Evolutionary conservation across 148 eudicot species (phyloP).

Genomic region (Hydrangea macrophylla): DNA sequence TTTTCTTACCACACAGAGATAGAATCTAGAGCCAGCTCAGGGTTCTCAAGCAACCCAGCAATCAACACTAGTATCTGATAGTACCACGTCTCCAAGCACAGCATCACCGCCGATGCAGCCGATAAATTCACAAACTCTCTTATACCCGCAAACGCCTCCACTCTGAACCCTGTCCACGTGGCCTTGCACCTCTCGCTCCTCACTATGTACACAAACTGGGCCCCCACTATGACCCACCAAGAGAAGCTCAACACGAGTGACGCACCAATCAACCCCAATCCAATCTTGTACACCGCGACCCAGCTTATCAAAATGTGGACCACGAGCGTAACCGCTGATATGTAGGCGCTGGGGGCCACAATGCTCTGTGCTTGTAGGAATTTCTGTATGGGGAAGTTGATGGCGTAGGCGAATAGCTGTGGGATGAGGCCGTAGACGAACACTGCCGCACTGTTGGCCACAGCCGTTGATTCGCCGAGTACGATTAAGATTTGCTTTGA

Average conservation of each 20-base stretch:
- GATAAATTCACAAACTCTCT: slow-evolving; percentile 19
- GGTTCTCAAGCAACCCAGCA: slow-evolving; percentile 16
- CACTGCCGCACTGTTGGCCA: neutral
- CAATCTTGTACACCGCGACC: slow-evolving; percentile 7
- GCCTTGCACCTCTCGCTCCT: neutral
- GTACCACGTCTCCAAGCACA: slow-evolving; percentile 22
- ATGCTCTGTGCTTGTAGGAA: too few species aligned
- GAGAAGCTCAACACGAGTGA: too few species aligned
- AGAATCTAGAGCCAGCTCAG: slow-evolving; percentile 18
- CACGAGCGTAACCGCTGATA: slow-evolving; percentile 3
- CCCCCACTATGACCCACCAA: slow-evolving; percentile 21
- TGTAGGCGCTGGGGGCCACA: slow-evolving; percentile 17
- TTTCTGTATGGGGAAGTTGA: slow-evolving; percentile 20
- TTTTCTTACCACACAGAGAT: slow-evolving; percentile 19
- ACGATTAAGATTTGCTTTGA: slow-evolving; percentile 8
- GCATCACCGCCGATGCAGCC: slow-evolving; percentile 19
- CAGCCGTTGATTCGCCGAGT: slow-evolving; percentile 17
- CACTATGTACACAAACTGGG: slow-evolving; percentile 17
- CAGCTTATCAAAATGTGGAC: slow-evolving; percentile 11
- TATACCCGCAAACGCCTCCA: slow-evolving; percentile 12
- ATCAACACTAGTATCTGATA: slow-evolving; percentile 16
- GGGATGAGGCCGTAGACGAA: slow-evolving; percentile 24
- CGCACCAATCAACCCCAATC: slow-evolving; percentile 15
- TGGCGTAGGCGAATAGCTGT: slow-evolving; percentile 21
- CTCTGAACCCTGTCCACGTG: slow-evolving; percentile 16